Evolutionary conservation across 768 basidiomycete genomes (phyloP), one percentile per base, ranked within the genome.

Genomic region (Omphalotus guepiniiformis): DNA sequence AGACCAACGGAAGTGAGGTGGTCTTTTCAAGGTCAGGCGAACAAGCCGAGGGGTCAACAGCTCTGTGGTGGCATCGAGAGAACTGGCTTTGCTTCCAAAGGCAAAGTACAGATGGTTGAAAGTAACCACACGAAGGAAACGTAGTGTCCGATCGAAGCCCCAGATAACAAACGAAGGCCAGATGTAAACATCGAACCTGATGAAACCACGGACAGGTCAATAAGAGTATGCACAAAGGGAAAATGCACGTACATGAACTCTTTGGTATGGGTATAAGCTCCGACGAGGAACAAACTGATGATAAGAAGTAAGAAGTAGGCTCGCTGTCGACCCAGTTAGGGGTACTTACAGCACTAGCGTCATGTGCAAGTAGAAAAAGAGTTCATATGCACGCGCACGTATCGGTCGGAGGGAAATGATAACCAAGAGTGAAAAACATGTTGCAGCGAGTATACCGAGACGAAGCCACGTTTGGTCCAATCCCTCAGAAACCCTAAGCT

Each of bases 351-450:
- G 41, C 8, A 72, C 66, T 19, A 61, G 30, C 15, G 65, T 12
- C 39, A 73, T 64, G 52, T 76, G 74, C 0, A 53, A 29, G 38
- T 70, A 66, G 41, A 71, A 67, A 58, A 77, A 76, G 2, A 68
- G 8, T 48, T 76, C 75, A 44, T 73, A 76, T 1, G 47, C 53
- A 16, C 44, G 49, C 0, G 55, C 53, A 4, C 74, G 68, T 30
- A 75, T 52, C 1, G 56, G 59, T 6, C 73, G 69, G 2, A 75
- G 36, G 3, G 72, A 70, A 9, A 73, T 42, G 11, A 73, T 21
- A 4, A 56, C 50, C 4, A 73, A 51, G 25, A 71, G 42, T 11
- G 62, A 49, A 4, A 73, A 57, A 8, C 69, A 59, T 5, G 45
- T 25, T 13, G 63, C 8, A 3, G 69, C 68, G 12, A 59, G 50